Evolutionary conservation across 2,329 filamentous ascomycete species (phyloP), one percentile per base, ranked within the genome.

Genomic region (Metarhizium robertsii): DNA sequence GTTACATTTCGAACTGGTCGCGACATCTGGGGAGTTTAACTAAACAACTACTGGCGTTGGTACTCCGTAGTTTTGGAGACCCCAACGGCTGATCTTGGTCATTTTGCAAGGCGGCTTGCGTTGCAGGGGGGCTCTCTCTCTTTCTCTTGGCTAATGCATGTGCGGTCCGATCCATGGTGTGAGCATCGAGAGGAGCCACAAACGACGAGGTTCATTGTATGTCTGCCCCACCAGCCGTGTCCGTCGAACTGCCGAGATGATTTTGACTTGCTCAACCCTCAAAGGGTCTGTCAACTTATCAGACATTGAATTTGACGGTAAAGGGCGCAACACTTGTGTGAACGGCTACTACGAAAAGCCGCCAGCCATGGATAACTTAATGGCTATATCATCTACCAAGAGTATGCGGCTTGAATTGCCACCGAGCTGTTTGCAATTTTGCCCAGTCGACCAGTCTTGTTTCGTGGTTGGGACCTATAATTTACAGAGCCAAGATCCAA

Each of bases 401-500:
- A 80, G 80, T 3, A 64, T 80, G 34, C 75, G 68, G 4, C 72
- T 90, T 20, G 81, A 88, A 53, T 74, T 88, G 0, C 88, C 88
- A 4, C 88, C 88, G 2, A 89, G 87, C 64, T 92, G 88, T 65
- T 76, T 91, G n/a, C 84, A 88, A 58, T 90, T 91, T 63, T 87
- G 83, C 60, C 83, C 84, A 1, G 68, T 71, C 1, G 66, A 83
- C 56, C 80, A 82, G 0, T 72, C 83, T 0, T 82, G 86, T 64
- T 85, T 95, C 61, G 76, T 95, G 0, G 80, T 96, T 50, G 92
- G 92, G 43, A 96, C 92, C 1, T 96, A 96, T 70, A 82, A 87
- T 59, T 78, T 96, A 32, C 75, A 90, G 59, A 77, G 78, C 58
- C 67, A 75, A 52, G 64, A 62, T 2, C 10, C 11, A 16, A 14